phyloP scores from a whole-genome alignment of 352 stramenopile genomes.

The Pythium sp. region DNA sequence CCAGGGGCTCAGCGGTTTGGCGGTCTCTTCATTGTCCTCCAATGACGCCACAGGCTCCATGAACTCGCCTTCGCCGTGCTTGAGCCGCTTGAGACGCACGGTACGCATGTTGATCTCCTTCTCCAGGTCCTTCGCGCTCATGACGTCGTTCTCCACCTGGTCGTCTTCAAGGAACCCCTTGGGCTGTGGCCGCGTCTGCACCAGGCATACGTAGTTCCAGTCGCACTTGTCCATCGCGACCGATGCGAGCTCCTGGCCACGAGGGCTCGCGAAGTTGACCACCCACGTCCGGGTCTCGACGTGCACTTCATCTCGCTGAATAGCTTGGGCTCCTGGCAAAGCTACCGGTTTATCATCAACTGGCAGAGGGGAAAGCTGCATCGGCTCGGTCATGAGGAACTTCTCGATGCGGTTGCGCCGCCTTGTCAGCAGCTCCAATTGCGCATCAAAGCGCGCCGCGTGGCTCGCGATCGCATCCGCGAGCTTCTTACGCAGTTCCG shows the following conservation, averaged over 20 bases:
- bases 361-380: slow-evolving; percentile 37
- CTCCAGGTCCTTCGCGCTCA: slow-evolving; percentile 43
- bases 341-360: slow-evolving; percentile 18
- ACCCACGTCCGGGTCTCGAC: slow-evolving; percentile 58
- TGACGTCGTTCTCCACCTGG: slow-evolving; percentile 39
- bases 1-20: slow-evolving; percentile 28
- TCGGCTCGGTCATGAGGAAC: slow-evolving; percentile 56
- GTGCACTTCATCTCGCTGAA: background rate
- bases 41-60: slow-evolving; percentile 21
- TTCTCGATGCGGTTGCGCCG: slow-evolving; percentile 36
- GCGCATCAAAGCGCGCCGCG: slow-evolving; percentile 36
- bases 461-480: slow-evolving; percentile 39
- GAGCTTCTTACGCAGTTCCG: slow-evolving; percentile 53
- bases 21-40: background rate
- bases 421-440: slow-evolving; percentile 33
- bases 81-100: slow-evolving; percentile 49
- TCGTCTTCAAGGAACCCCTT: slow-evolving; percentile 59
- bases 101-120: slow-evolving; percentile 69
- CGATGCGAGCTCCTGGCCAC: slow-evolving; percentile 38
- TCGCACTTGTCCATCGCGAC: slow-evolving; percentile 58
- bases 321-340: background rate
- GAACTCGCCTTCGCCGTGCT: slow-evolving; percentile 48
- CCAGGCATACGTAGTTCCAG: slow-evolving; percentile 64
- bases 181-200: slow-evolving; percentile 50
- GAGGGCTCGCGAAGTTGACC: slow-evolving; percentile 47